Conservation (phyloP, 1,139 yeast genomes). For the Entelexis paramagnoliae region DNA sequence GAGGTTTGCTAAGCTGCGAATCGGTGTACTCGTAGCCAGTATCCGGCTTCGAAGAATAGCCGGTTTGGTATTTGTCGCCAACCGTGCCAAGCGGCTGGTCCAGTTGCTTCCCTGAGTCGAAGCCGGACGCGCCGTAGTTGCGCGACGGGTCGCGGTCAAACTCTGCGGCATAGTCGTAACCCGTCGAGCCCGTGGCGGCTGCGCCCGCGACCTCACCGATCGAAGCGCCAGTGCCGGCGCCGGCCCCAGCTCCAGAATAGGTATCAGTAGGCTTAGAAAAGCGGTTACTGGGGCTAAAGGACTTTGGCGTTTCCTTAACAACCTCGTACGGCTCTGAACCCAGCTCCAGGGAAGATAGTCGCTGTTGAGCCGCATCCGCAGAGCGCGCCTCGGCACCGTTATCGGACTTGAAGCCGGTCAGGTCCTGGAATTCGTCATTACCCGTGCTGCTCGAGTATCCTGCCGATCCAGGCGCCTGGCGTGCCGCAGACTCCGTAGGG, state of each 20-base stretch:
- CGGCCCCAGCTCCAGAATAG: not conserved
- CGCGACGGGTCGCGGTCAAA: not conserved
- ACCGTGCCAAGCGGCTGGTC: not conserved
- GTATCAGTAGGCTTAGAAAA: not conserved
- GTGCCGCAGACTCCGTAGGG: not conserved
- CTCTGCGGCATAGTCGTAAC: not conserved
- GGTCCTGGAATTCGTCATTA: not conserved
- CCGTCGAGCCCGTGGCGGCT: not conserved
- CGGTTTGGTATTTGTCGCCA: not conserved
- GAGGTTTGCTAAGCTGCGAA: not conserved
- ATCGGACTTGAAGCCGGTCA: slow-evolving; percentile 1
- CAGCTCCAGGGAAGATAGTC: not conserved
- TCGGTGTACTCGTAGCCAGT: not conserved
- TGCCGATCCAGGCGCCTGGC: not conserved
- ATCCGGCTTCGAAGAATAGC: not conserved
- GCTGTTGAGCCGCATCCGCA: not conserved
- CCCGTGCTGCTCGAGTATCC: not conserved
- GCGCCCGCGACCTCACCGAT: not conserved
- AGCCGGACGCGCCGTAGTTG: not conserved
- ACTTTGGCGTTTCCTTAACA: not conserved
- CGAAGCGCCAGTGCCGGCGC: not conserved
- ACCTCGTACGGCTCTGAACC: slow-evolving; percentile 1
- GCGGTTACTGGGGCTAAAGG: not conserved
- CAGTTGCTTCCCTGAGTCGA: not conserved
- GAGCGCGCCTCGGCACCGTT: not conserved